Evolutionary conservation across 306 rosid species (phyloP).

Genomic region (Senna siamea): DNA sequence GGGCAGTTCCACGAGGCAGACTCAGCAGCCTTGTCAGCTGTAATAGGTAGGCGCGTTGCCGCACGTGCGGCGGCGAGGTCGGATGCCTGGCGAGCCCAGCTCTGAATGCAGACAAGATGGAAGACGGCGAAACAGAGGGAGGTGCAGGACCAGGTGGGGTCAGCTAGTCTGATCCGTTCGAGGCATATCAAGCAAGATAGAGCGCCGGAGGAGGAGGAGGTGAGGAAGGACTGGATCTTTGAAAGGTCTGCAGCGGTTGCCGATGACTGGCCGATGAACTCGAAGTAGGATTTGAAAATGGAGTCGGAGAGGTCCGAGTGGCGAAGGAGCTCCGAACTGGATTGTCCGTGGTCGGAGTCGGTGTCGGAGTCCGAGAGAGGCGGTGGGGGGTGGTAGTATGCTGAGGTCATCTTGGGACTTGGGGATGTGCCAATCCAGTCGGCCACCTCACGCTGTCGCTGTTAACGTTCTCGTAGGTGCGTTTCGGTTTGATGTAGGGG

Average conservation of each 20-base stretch:
- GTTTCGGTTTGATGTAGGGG: background rate
- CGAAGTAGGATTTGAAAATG: constrained; percentile 80
- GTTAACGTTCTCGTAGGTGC: background rate
- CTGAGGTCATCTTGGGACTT: constrained; percentile 44
- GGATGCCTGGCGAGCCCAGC: constrained; percentile 92
- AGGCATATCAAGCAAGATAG: constrained; percentile 91
- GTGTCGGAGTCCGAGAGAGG: constrained; percentile 59
- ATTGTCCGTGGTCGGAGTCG: constrained; percentile 50
- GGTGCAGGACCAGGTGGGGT: constrained; percentile 92
- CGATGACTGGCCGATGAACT: constrained; percentile 63
- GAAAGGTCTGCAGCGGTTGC: constrained; percentile 68
- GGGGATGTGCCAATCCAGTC: background rate
- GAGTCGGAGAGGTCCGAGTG: constrained; percentile 80
- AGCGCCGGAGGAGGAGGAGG: constrained; percentile 93
- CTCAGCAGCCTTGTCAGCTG: constrained; percentile 53
- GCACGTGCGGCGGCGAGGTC: constrained; percentile 75
- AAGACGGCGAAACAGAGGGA: constrained; percentile 89
- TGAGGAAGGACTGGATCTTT: constrained; percentile 90
- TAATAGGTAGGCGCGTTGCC: constrained; percentile 70
- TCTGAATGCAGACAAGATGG: constrained; percentile 90
- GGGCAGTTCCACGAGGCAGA: constrained; percentile 87
- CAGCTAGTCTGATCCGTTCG: constrained; percentile 78
- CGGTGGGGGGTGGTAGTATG: constrained; percentile 13
- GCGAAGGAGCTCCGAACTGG: constrained; percentile 48
- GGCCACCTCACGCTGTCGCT: background rate